Conservation (phyloP, 441 rosid species). For the Mallotus japonicus region DNA sequence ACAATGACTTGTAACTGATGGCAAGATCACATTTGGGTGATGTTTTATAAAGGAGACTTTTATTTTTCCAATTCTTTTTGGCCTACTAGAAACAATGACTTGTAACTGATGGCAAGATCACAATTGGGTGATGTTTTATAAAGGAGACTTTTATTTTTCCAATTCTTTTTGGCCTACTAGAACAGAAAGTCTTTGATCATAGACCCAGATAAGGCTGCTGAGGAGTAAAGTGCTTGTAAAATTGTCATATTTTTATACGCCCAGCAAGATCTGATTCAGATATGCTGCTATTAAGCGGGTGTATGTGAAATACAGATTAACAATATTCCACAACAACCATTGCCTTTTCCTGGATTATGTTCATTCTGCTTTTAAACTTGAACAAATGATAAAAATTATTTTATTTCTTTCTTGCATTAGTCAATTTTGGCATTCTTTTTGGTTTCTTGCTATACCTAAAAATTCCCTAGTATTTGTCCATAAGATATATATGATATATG, state of each 20-base stretch:
- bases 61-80: background rate
- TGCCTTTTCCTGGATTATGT: constrained; percentile 14
- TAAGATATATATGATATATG: constrained; percentile 23
- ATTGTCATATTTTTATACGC: background rate
- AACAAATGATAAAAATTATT: constrained; percentile 16
- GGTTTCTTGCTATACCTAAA: constrained; percentile 16
- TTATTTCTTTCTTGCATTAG: constrained; percentile 30
- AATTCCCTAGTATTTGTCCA: constrained; percentile 30
- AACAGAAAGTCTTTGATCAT: background rate
- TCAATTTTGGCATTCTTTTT: constrained; percentile 49
- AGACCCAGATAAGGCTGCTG: background rate
- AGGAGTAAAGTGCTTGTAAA: background rate
- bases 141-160: background rate
- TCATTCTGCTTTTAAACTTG: constrained; percentile 14
- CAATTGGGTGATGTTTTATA: no score
- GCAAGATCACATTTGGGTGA: background rate
- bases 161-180: background rate
- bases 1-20: background rate
- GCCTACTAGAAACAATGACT: background rate
- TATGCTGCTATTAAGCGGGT: background rate
- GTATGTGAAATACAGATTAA: background rate
- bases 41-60: background rate
- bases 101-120: background rate
- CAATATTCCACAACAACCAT: constrained; percentile 3
- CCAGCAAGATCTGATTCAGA: background rate